phyloP scores from a whole-genome alignment of 2,329 filamentous ascomycete genomes.

The Colletotrichum sp. region DNA sequence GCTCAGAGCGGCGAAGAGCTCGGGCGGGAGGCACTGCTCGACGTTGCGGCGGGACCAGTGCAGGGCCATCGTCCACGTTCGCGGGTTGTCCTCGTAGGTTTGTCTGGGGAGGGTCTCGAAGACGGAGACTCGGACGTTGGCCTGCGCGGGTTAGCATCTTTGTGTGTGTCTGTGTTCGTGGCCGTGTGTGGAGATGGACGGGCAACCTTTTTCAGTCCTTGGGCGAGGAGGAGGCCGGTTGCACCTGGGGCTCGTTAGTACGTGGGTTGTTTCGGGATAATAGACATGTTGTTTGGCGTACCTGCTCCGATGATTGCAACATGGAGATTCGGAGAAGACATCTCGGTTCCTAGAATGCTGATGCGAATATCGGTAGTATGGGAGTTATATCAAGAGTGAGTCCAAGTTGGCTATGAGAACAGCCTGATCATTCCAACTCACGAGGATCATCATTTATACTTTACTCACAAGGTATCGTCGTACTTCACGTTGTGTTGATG shows the following conservation, averaged over 20 bases:
- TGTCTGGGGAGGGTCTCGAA: not conserved
- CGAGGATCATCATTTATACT: not conserved
- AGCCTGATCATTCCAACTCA: not conserved
- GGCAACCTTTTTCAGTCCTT: not conserved
- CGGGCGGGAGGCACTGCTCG: not conserved
- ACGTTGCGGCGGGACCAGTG: not conserved
- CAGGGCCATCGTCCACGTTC: not conserved
- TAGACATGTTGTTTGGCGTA: not conserved
- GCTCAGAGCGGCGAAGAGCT: not conserved
- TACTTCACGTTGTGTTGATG: not conserved
- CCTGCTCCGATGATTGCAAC: not conserved
- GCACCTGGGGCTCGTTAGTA: not conserved
- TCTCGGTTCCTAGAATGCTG: not conserved
- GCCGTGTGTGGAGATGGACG: not conserved
- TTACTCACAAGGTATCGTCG: not conserved
- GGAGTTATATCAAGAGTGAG: rapidly evolving
- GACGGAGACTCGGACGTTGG: not conserved
- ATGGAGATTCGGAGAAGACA: not conserved
- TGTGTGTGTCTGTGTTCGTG: not conserved
- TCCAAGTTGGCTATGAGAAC: not conserved
- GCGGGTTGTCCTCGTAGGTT: not conserved
- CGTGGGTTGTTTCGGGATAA: not conserved
- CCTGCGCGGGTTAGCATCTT: not conserved
- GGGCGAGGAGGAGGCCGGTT: not conserved
- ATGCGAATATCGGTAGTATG: not conserved